Conservation (phyloP, 2,329 filamentous ascomycete species). For the Fusarium sororula region DNA sequence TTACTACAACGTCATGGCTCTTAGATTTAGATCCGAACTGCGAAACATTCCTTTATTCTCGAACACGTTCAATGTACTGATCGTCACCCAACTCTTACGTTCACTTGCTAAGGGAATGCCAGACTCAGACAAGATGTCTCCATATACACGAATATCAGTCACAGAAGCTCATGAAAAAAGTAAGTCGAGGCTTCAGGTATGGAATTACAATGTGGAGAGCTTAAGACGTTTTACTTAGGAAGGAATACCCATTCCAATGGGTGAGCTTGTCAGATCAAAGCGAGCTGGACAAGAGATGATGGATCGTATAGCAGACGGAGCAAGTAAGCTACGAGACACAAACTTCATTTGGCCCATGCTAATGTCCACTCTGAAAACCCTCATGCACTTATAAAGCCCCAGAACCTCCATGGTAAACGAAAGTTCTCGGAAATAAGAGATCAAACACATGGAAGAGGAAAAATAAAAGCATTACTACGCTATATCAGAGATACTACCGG, state of each 20-base stretch:
- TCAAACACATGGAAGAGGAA: constrained; percentile 16
- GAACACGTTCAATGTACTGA: neutral
- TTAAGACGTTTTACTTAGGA: constrained; percentile 28
- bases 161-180: neutral
- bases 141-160: constrained; percentile 26
- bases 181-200: neutral
- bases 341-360: neutral
- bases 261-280: neutral
- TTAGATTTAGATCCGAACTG: too few relatives aligned
- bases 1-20: neutral
- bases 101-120: neutral
- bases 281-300: neutral
- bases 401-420: neutral
- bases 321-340: neutral
- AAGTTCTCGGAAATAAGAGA: neutral
- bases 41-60: neutral
- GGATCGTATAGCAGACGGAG: neutral
- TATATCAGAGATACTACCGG: neutral
- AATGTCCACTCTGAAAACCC: neutral
- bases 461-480: constrained; percentile 23
- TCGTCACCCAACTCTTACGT: neutral
- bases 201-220: accelerated
- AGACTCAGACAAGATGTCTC: neutral
- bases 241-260: constrained; percentile 36
- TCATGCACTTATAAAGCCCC: neutral